Conservation (phyloP, 2,329 filamentous ascomycete genomes). For the Cercospora sp. region DNA sequence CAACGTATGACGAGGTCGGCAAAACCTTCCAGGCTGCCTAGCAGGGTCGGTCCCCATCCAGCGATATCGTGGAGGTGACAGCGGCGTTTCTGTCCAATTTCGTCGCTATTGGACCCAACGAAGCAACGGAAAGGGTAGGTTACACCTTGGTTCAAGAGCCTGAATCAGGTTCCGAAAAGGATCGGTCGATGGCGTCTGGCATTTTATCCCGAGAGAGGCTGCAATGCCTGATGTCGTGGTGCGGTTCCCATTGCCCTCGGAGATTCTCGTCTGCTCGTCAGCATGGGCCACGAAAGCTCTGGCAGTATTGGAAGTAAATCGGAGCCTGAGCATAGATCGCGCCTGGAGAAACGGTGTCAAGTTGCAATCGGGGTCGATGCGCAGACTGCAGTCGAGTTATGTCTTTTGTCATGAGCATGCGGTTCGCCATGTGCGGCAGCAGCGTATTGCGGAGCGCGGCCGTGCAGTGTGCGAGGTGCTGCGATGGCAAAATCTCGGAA, state of each 20-base stretch:
- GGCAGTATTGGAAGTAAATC: not conserved
- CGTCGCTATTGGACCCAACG: not conserved
- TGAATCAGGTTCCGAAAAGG: not conserved
- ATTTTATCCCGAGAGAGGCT: not conserved
- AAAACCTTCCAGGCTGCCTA: not conserved
- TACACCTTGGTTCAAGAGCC: not conserved
- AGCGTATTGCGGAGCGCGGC: not conserved
- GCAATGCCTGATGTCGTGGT: not conserved
- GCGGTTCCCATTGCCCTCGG: not conserved
- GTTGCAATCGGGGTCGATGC: not conserved
- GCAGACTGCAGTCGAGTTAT: not conserved
- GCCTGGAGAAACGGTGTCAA: not conserved
- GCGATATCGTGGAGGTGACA: not conserved
- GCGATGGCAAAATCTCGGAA: slow-evolving; percentile 1
- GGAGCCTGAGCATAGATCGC: not conserved
- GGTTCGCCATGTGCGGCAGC: not conserved
- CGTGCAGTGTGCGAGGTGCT: not conserved
- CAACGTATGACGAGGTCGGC: not conserved
- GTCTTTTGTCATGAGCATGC: not conserved
- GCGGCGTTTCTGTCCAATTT: not conserved
- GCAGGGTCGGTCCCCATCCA: not conserved
- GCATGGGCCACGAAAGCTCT: not conserved
- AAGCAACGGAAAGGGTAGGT: not conserved
- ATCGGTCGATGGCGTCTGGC: not conserved
- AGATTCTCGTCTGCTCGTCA: not conserved